Percentiles rank a stretch among this genome's conserved stretches.
Evolutionary conservation across 352 stramenopile genomes (phyloP).

Genomic region (Phytophthora macrochlamydospora): DNA sequence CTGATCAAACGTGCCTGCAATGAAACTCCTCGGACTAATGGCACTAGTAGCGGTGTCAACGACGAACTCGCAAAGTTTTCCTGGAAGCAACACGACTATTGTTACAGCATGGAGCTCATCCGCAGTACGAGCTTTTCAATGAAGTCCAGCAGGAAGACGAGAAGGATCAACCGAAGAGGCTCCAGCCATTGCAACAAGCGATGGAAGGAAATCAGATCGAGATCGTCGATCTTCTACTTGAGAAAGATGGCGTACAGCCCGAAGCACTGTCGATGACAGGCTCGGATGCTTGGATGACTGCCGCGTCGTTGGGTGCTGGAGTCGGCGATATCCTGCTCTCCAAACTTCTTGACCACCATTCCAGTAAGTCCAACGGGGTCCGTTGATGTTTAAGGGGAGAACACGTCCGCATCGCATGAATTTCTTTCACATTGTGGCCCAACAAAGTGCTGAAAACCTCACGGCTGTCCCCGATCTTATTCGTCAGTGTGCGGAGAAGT

Average conservation of each 20-base stretch:
- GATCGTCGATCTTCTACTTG: conserved; percentile 58
- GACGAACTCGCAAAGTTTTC: conserved; percentile 47
- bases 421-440: conserved; percentile 67
- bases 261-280: conserved; percentile 44
- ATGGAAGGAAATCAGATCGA: conserved; percentile 51
- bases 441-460: conserved; percentile 28
- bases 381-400: conserved; percentile 35
- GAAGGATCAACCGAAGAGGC: conserved; percentile 3
- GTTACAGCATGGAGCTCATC: conserved; percentile 48
- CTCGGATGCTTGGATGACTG: conserved; percentile 67
- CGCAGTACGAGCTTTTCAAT: conserved; percentile 53
- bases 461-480: conserved; percentile 42
- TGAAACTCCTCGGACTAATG: conserved; percentile 29
- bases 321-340: conserved; percentile 53
- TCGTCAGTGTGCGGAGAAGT: conserved; percentile 38
- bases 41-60: conserved; percentile 9
- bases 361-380: conserved; percentile 34
- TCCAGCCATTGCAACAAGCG: conserved; percentile 67
- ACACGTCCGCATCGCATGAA: conserved; percentile 38
- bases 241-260: conserved; percentile 44
- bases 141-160: conserved; percentile 19
- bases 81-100: conserved; percentile 54
- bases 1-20: conserved; percentile 43
- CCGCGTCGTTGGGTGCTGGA: conserved; percentile 31
- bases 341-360: conserved; percentile 53